These are phyloP conservation scores for Ophiocordyceps robertsii DNA, from an alignment of 2,329 filamentous ascomycete species.

Conservation along the genomic window DNA sequence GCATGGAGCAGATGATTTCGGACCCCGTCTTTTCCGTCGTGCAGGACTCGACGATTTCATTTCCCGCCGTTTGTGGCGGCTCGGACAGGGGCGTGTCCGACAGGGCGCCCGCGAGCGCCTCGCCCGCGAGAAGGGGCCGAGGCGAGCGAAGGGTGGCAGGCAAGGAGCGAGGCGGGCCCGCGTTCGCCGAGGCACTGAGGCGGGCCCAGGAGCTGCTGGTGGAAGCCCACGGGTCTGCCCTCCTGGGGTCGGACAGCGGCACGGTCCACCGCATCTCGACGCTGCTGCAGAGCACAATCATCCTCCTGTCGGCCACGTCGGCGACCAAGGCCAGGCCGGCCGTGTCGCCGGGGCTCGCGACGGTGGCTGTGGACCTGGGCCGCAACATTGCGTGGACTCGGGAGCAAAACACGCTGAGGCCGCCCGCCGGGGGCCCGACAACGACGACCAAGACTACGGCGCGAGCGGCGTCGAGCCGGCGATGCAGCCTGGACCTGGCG, in stretches of 20 bases:
- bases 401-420: slow-evolving; percentile 46
- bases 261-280: slow-evolving; percentile 50
- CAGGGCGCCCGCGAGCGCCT: slow-evolving; percentile 17
- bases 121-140: slow-evolving; percentile 20
- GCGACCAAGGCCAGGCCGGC: slow-evolving; percentile 30
- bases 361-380: slow-evolving; percentile 54
- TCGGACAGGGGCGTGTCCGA: slow-evolving; percentile 26
- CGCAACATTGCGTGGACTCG: slow-evolving; percentile 55
- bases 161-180: slow-evolving; percentile 16
- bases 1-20: slow-evolving; percentile 56
- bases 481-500: slow-evolving; percentile 30
- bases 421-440: slow-evolving; percentile 14
- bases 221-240: slow-evolving; percentile 46
- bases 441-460: not conserved
- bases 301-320: slow-evolving; percentile 50
- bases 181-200: slow-evolving; percentile 45
- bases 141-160: slow-evolving; percentile 11
- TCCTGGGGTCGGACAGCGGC: slow-evolving; percentile 40
- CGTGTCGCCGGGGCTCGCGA: slow-evolving; percentile 42
- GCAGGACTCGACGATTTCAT: slow-evolving; percentile 83
- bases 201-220: slow-evolving; percentile 53
- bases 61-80: slow-evolving; percentile 50
- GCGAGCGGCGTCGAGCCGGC: slow-evolving; percentile 15
- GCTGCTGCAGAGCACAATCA: slow-evolving; percentile 50
- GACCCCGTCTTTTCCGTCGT: slow-evolving; percentile 83